Conservation (phyloP, 2,329 filamentous ascomycete species). For the Epichloe sylvatica region DNA sequence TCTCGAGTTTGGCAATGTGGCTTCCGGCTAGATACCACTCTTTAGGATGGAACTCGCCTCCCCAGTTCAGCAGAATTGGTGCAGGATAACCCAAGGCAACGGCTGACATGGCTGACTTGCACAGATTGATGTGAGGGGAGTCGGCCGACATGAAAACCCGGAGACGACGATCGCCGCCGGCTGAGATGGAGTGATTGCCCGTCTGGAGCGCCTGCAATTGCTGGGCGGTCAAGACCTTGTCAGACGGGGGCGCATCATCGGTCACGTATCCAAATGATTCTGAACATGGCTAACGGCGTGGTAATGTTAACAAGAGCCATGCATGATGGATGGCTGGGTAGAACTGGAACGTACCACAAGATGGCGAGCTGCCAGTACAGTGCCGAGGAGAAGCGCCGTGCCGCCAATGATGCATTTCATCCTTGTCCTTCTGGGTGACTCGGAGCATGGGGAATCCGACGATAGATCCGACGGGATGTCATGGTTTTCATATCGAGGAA, state of each 20-base stretch:
- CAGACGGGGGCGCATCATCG: not conserved
- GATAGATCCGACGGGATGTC: not conserved
- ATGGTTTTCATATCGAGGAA: not conserved
- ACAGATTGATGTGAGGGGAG: conserved; percentile 22
- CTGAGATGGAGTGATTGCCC: conserved; percentile 1
- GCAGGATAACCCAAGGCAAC: conserved; percentile 24
- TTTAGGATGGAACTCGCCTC: conserved; percentile 22
- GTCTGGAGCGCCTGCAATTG: conserved; percentile 1
- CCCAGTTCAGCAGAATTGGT: conserved; percentile 24
- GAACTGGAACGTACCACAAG: not conserved
- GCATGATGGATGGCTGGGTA: not conserved
- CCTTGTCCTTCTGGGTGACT: not conserved
- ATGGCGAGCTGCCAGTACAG: not conserved
- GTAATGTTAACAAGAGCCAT: not conserved
- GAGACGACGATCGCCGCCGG: conserved; percentile 14
- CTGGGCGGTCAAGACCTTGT: conserved; percentile 1
- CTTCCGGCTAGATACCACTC: conserved; percentile 25
- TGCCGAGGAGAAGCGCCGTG: not conserved
- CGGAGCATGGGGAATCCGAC: not conserved
- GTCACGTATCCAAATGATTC: not conserved
- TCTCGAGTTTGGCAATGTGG: conserved; percentile 24
- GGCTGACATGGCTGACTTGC: conserved; percentile 25
- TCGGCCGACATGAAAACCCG: conserved; percentile 27
- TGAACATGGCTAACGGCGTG: not conserved
- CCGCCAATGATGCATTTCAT: not conserved